These are phyloP conservation scores for Beauveria sp. DNA, from an alignment of 2,329 filamentous ascomycete genomes.

Conservation along the genomic window DNA sequence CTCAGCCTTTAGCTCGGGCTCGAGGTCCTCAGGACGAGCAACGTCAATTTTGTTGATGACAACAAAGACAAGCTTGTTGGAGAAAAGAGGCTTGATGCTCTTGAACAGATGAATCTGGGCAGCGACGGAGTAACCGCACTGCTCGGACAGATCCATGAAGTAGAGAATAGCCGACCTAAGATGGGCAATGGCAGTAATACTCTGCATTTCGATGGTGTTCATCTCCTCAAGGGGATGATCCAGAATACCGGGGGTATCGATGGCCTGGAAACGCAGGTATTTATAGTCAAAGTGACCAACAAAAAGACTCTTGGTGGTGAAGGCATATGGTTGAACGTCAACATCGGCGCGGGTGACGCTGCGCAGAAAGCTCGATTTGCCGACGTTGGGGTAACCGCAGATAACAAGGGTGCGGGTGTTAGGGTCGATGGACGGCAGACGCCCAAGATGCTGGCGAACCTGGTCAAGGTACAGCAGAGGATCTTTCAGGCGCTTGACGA, in stretches of 20 bases:
- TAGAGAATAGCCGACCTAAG: conserved; percentile 91
- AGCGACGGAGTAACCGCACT: conserved; percentile 88
- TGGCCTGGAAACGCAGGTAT: conserved; percentile 55
- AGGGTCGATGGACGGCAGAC: conserved; percentile 96
- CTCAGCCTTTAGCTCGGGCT: conserved; percentile 67
- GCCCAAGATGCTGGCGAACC: conserved; percentile 82
- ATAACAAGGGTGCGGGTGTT: conserved; percentile 95
- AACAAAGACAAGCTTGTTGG: conserved; percentile 94
- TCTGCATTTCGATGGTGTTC: conserved; percentile 99
- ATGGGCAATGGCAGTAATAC: conserved; percentile 95
- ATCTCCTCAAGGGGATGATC: conserved; percentile 98
- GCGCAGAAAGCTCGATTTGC: conserved; percentile 92
- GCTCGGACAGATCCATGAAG: conserved; percentile 96
- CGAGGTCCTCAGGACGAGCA: conserved; percentile 76
- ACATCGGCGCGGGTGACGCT: conserved; percentile 92
- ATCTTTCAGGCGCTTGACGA: conserved; percentile 90
- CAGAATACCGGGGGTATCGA: conserved; percentile 96
- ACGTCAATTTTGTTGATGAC: conserved; percentile 99
- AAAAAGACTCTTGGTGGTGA: conserved; percentile 95
- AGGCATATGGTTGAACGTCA: conserved; percentile 94
- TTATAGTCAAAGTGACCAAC: conserved; percentile 98
- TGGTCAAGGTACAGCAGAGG: conserved; percentile 93
- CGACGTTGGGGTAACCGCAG: conserved; percentile 94
- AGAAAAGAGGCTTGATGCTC: conserved; percentile 93
- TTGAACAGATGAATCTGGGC: conserved; percentile 93